Evolutionary conservation across 352 stramenopile genomes (phyloP).

Genomic region (Phytophthora agathidicida): DNA sequence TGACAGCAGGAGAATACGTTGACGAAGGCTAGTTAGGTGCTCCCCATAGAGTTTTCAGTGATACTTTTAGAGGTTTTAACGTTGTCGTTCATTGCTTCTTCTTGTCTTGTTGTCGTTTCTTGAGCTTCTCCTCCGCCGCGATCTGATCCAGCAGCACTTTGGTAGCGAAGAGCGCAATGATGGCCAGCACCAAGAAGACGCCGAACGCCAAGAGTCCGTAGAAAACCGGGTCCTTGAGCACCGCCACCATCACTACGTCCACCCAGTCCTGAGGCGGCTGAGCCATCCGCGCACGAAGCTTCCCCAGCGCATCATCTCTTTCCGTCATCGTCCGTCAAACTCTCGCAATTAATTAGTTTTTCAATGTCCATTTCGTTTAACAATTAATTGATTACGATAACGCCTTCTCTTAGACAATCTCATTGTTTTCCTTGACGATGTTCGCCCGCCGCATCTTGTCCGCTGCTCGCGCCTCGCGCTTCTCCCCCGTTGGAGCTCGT

Average conservation of each 20-base stretch:
- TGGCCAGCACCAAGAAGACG: slow-evolving; percentile 54
- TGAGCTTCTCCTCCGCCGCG: slow-evolving; percentile 46
- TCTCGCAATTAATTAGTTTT: too few species aligned
- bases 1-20: slow-evolving; percentile 12
- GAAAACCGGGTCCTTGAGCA: slow-evolving; percentile 71
- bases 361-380: too few species aligned
- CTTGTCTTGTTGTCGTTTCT: slow-evolving; percentile 21
- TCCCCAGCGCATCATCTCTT: slow-evolving; percentile 26
- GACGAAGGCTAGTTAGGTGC: too few species aligned
- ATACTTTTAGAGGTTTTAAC: slow-evolving; percentile 8
- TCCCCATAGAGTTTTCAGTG: slow-evolving; percentile 10
- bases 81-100: slow-evolving; percentile 31
- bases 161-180: slow-evolving; percentile 63
- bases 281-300: slow-evolving; percentile 54
- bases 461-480: slow-evolving; percentile 17
- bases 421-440: too few species aligned
- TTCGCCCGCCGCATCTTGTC: slow-evolving; percentile 24
- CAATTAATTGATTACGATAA: slow-evolving; percentile 10
- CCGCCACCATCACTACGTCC: slow-evolving; percentile 60
- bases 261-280: slow-evolving; percentile 66
- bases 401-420: too few species aligned
- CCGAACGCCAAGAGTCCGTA: slow-evolving; percentile 49
- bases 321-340: slow-evolving; percentile 13
- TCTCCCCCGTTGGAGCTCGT: slow-evolving; percentile 23
- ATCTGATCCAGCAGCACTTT: slow-evolving; percentile 68